A percentile compares a stretch with the other conserved stretches of the same genome.
These are phyloP conservation scores for Symbiodinium natans DNA, from an alignment of 73 alveolate genomes.

Conservation along the genomic window DNA sequence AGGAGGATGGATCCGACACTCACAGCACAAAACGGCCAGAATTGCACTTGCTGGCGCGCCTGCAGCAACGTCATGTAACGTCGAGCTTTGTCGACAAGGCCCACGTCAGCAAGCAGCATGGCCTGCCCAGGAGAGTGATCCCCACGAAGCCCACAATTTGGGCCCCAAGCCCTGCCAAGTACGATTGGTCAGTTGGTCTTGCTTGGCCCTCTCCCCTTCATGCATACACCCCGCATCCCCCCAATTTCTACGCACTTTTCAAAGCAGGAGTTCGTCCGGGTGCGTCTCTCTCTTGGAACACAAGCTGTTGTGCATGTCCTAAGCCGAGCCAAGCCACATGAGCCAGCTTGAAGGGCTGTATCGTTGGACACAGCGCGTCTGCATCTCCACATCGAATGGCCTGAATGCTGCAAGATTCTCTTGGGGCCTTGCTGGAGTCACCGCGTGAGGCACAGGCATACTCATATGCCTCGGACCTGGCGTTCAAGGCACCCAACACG, in stretches of 20 bases:
- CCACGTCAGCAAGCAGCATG: slow-evolving; percentile 90
- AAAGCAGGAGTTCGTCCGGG: no score
- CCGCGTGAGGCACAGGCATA: neutral
- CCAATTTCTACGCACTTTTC: no score
- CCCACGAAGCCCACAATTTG: neutral
- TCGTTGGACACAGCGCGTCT: slow-evolving; percentile 52
- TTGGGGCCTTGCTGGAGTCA: no score
- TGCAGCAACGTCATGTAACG: slow-evolving; percentile 75
- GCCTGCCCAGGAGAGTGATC: neutral
- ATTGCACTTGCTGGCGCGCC: neutral
- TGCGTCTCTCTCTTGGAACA: no score
- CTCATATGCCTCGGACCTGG: slow-evolving; percentile 80
- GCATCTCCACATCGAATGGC: slow-evolving; percentile 78
- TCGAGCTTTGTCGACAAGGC: slow-evolving; percentile 61
- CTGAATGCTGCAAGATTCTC: neutral
- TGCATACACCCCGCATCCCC: no score
- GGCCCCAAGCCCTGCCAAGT: neutral
- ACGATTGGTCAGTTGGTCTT: no score
- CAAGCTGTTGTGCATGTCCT: neutral
- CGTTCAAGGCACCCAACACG: neutral
- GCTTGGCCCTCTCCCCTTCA: no score
- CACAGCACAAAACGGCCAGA: neutral
- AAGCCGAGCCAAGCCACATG: neutral
- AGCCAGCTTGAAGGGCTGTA: slow-evolving; percentile 91
- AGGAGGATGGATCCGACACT: neutral